phyloP scores from a whole-genome alignment of 805 yeast species.

The Clavispora vitiphila region DNA sequence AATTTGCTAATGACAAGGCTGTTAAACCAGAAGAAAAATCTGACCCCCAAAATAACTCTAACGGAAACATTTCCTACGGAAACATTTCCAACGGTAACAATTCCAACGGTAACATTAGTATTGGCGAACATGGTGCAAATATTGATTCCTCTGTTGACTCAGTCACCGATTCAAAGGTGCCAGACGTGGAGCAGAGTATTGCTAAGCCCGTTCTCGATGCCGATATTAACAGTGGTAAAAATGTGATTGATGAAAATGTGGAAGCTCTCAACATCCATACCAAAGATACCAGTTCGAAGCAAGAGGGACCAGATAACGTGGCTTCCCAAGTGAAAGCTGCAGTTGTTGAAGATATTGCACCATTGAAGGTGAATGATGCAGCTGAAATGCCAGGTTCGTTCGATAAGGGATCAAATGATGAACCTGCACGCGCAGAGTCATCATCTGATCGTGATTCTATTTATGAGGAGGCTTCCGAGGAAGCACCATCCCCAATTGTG shows the following conservation, averaged over 20 bases:
- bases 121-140: not conserved
- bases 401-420: not conserved
- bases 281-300: not conserved
- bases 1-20: constrained; percentile 17
- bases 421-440: not conserved
- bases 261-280: not conserved
- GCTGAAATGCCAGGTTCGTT: not conserved
- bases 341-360: too few relatives aligned
- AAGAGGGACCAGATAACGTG: too few relatives aligned
- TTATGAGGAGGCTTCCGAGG: not conserved
- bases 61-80: not conserved
- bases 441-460: not conserved
- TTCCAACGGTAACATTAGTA: not conserved
- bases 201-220: too few relatives aligned
- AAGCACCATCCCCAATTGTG: not conserved
- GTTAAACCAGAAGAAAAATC: not conserved
- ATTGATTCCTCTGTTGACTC: not conserved
- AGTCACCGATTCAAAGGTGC: too few relatives aligned
- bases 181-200: too few relatives aligned
- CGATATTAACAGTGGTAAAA: not conserved
- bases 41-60: too few relatives aligned
- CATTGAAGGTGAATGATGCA: not conserved
- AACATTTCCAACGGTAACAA: not conserved
- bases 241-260: not conserved
- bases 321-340: too few relatives aligned